Conservation (phyloP, 257 asterid species). For the Anisodus tanguticus region DNA sequence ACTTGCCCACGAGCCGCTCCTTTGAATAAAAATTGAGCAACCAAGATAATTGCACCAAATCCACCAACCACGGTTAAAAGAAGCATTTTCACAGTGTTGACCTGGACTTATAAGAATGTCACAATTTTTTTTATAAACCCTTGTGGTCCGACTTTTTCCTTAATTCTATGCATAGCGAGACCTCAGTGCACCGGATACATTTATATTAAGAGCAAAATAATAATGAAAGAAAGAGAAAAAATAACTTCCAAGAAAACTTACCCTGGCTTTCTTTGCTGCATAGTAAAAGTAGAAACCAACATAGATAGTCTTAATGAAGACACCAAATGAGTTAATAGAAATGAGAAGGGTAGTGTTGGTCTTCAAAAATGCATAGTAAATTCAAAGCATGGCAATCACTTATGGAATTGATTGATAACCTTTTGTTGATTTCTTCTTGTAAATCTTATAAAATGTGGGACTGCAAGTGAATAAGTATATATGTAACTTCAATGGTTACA, state of each 20-base stretch:
- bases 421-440: conserved; percentile 72
- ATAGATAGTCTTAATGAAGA: conserved; percentile 54
- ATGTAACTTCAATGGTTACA: neutral
- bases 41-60: conserved; percentile 46
- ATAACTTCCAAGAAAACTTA: conserved; percentile 22
- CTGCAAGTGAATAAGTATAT: conserved; percentile 38
- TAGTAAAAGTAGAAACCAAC: conserved; percentile 57
- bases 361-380: conserved; percentile 72
- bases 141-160: too few relatives aligned
- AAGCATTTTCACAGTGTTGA: conserved; percentile 45
- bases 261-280: conserved; percentile 62
- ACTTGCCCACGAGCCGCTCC: conserved; percentile 45
- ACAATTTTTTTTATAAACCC: too few relatives aligned
- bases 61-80: conserved; percentile 44
- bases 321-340: conserved; percentile 74
- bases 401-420: conserved; percentile 76
- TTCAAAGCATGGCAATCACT: conserved; percentile 88
- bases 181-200: too few relatives aligned
- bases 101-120: conserved; percentile 38
- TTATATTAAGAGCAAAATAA: neutral
- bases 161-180: too few relatives aligned
- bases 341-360: conserved; percentile 66
- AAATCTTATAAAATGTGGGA: conserved; percentile 69
- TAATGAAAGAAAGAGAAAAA: neutral
- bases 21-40: conserved; percentile 44